Evolutionary conservation across 371 early-diverging fungal species (phyloP).

Genomic region (Phascolomyces articulosus): DNA sequence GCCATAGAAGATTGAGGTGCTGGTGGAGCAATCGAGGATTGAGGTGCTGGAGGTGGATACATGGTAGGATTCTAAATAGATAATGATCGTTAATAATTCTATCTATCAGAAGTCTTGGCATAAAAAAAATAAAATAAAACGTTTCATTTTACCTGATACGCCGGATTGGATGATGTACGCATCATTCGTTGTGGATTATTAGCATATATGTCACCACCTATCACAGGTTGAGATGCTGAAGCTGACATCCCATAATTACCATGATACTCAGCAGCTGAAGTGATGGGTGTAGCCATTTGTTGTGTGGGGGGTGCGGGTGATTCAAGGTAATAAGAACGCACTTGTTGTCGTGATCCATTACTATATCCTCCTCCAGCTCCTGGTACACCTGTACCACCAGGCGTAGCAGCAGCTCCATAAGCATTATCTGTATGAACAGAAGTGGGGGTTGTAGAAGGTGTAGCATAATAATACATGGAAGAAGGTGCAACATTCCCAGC

Average conservation of each 20-base stretch:
- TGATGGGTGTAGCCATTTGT: conserved; percentile 16
- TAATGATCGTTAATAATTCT: not conserved
- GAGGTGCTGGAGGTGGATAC: conserved; percentile 10
- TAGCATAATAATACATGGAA: conserved; percentile 24
- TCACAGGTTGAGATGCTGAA: conserved; percentile 3
- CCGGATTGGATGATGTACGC: conserved; percentile 13
- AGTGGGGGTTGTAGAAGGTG: conserved; percentile 23
- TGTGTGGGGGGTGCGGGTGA: conserved; percentile 14
- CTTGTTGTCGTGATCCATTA: not conserved
- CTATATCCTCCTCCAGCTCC: too few relatives aligned
- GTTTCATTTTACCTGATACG: conserved; percentile 17
- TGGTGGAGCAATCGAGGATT: not conserved
- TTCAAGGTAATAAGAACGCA: conserved; percentile 12
- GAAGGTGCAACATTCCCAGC: not conserved
- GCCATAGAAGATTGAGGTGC: not conserved
- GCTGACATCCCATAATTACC: conserved; percentile 10
- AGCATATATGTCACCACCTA: conserved; percentile 1
- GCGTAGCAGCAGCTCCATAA: conserved; percentile 6
- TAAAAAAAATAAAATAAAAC: too few relatives aligned
- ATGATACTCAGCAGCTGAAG: conserved; percentile 19
- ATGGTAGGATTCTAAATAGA: not conserved
- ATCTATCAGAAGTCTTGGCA: too few relatives aligned
- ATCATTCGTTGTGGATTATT: conserved; percentile 4
- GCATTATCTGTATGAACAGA: conserved; percentile 18
- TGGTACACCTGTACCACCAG: too few relatives aligned